Percentiles rank a stretch among this genome's conserved stretches.
Conservation (phyloP, 345 rosid genomes). For the Trapa incisa region DNA sequence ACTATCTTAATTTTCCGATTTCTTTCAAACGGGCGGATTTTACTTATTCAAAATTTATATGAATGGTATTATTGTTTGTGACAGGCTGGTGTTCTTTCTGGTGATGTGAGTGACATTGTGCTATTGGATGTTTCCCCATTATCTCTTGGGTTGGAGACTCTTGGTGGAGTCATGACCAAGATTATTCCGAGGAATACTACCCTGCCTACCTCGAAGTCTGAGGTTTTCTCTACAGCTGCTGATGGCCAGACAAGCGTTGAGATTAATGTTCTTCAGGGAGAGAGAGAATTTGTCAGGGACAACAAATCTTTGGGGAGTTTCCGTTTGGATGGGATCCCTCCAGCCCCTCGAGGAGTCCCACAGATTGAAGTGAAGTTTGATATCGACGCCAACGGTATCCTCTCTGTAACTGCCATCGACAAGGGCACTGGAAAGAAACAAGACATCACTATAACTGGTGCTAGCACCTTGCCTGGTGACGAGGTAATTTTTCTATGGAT, state of each 20-base stretch:
- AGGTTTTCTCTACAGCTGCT: conserved; percentile 96
- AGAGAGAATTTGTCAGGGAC: conserved; percentile 95
- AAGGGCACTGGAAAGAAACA: conserved; percentile 50
- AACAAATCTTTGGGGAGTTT: conserved; percentile 74
- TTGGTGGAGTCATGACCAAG: conserved; percentile 98
- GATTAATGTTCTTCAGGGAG: conserved; percentile 94
- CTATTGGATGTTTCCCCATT: conserved; percentile 79
- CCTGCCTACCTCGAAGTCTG: conserved; percentile 90
- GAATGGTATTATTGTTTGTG: neutral
- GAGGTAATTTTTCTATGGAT: conserved; percentile 39
- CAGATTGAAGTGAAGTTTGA: conserved; percentile 44
- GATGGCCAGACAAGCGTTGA: conserved; percentile 99
- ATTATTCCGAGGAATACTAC: conserved; percentile 91
- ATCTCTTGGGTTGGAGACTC: conserved; percentile 86
- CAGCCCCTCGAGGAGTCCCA: conserved; percentile 42
- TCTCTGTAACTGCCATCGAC: conserved; percentile 37
- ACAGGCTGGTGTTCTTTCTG: conserved; percentile 91
- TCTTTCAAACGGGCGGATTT: neutral
- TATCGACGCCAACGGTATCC: conserved; percentile 45
- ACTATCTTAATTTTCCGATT: neutral
- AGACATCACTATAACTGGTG: conserved; percentile 46
- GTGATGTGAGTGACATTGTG: conserved; percentile 94
- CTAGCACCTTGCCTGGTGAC: conserved; percentile 79
- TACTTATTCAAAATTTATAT: neutral
- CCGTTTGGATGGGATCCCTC: conserved; percentile 44